phyloP scores from a whole-genome alignment of 2,329 filamentous ascomycete genomes.

The Colletotrichum neosansevieriae region DNA sequence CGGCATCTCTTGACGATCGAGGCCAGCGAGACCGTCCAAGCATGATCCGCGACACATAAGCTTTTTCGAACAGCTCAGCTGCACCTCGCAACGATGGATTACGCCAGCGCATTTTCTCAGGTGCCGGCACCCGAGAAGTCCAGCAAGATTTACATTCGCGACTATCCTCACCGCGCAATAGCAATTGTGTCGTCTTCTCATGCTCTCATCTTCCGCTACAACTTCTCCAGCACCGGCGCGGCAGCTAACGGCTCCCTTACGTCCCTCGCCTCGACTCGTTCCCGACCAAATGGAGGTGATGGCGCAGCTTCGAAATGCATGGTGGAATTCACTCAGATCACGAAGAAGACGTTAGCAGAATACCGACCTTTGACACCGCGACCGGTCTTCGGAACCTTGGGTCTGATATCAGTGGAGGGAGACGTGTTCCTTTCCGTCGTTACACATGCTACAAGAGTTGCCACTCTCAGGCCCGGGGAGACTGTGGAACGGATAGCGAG shows the following conservation, averaged over 20 bases:
- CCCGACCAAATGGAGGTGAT: constrained; percentile 57
- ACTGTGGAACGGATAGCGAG: constrained; percentile 87
- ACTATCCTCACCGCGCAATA: constrained; percentile 88
- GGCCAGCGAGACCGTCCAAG: constrained; percentile 18
- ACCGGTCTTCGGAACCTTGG: constrained; percentile 86
- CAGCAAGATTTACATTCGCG: constrained; percentile 85
- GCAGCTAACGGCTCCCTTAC: constrained; percentile 69
- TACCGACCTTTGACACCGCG: constrained; percentile 82
- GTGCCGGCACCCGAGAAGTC: constrained; percentile 68
- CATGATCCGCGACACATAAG: constrained; percentile 30
- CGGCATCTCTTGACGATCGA: constrained; percentile 18
- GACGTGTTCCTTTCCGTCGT: constrained; percentile 95
- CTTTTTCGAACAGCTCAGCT: constrained; percentile 17
- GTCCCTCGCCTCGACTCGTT: constrained; percentile 61
- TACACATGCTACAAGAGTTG: constrained; percentile 81
- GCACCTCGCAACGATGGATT: constrained; percentile 57
- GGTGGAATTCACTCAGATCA: constrained; percentile 82
- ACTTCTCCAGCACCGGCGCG: constrained; percentile 70
- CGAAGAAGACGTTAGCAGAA: constrained; percentile 75
- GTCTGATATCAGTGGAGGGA: constrained; percentile 83
- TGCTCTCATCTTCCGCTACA: constrained; percentile 87
- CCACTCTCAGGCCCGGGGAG: constrained; percentile 86
- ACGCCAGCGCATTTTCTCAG: constrained; percentile 57
- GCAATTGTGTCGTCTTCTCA: constrained; percentile 84
- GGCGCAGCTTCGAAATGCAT: constrained; percentile 75